Percentiles rank a stretch among this genome's conserved stretches.
These are phyloP conservation scores for Chrysosporium queenslandicum DNA, from an alignment of 2,329 filamentous ascomycete genomes.

Conservation along the genomic window DNA sequence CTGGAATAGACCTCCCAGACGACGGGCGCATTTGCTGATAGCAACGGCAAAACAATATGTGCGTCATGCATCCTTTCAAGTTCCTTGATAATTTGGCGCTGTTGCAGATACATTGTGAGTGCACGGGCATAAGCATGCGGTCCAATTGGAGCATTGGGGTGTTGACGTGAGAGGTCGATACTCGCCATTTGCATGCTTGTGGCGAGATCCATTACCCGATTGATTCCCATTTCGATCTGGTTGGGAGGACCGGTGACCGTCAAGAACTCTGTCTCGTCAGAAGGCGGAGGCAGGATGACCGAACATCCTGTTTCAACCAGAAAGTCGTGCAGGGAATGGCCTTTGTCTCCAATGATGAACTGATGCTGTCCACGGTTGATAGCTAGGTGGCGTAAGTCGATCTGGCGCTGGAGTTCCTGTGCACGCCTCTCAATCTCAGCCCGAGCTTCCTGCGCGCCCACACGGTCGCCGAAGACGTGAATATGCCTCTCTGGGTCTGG, in stretches of 20 bases:
- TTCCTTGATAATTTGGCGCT: conserved; percentile 70
- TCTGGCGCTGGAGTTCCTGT: conserved; percentile 61
- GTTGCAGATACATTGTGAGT: conserved; percentile 75
- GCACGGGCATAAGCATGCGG: conserved; percentile 71
- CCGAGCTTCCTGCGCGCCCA: conserved; percentile 67
- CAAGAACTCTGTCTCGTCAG: conserved; percentile 53
- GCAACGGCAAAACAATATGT: conserved; percentile 73
- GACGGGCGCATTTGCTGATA: conserved; percentile 53
- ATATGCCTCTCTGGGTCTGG: conserved; percentile 70
- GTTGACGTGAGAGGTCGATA: conserved; percentile 71
- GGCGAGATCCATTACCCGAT: conserved; percentile 79
- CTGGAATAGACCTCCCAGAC: conserved; percentile 83
- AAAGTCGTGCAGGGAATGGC: conserved; percentile 73
- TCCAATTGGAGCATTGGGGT: conserved; percentile 61
- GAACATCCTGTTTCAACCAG: conserved; percentile 37
- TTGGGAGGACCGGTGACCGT: conserved; percentile 73
- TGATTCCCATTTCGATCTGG: conserved; percentile 62
- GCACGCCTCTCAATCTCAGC: conserved; percentile 71
- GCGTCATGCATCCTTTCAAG: conserved; percentile 71
- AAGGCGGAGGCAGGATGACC: conserved; percentile 13
- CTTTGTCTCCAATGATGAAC: conserved; percentile 83
- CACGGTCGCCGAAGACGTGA: conserved; percentile 73
- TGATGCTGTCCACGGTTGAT: conserved; percentile 84
- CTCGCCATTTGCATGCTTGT: conserved; percentile 75
- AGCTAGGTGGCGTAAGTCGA: conserved; percentile 66